phyloP scores from a whole-genome alignment of 495 filamentous ascomycete species.

The Letharia columbiana region DNA sequence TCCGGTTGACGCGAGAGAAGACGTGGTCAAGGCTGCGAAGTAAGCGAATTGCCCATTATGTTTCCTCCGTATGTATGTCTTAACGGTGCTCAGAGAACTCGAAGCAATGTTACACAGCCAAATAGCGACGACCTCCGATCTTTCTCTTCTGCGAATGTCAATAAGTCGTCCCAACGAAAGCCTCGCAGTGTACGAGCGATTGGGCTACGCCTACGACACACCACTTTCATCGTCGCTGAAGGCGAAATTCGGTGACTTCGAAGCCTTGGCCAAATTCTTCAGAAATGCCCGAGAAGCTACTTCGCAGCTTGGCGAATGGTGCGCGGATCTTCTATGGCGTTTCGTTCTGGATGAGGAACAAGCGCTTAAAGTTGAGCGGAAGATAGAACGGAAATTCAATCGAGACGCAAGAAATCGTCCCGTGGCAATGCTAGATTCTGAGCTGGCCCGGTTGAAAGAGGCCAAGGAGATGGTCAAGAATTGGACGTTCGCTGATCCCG shows the following conservation, averaged over 20 bases:
- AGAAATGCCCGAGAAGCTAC: conserved; percentile 47
- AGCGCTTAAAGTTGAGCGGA: conserved; percentile 48
- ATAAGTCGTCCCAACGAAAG: conserved; percentile 54
- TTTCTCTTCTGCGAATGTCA: conserved; percentile 49
- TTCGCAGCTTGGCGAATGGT: conserved; percentile 74
- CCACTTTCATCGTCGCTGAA: conserved; percentile 51
- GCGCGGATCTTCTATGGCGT: conserved; percentile 73
- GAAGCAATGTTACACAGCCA: conserved; percentile 69
- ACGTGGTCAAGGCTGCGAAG: conserved; percentile 59
- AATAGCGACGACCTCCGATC: conserved; percentile 73
- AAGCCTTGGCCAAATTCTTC: conserved; percentile 51
- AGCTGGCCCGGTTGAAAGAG: conserved; percentile 48
- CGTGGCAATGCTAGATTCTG: conserved; percentile 38
- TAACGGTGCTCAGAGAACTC: conserved; percentile 45
- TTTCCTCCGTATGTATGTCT: conserved; percentile 2
- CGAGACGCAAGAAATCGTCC: conserved; percentile 25
- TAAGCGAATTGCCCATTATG: conserved; percentile 22
- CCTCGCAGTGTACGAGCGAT: conserved; percentile 47
- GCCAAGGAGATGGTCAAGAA: conserved; percentile 49
- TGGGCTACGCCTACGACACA: conserved; percentile 51
- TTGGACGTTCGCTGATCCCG: conserved; percentile 36
- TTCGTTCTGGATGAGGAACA: conserved; percentile 61
- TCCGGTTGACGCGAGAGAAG: conserved; percentile 75
- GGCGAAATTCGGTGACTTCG: conserved; percentile 46
- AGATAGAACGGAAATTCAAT: conserved; percentile 39